Base-by-base conservation (phyloP, 257 asterid species). In the Osmanthus fragrans region DNA sequence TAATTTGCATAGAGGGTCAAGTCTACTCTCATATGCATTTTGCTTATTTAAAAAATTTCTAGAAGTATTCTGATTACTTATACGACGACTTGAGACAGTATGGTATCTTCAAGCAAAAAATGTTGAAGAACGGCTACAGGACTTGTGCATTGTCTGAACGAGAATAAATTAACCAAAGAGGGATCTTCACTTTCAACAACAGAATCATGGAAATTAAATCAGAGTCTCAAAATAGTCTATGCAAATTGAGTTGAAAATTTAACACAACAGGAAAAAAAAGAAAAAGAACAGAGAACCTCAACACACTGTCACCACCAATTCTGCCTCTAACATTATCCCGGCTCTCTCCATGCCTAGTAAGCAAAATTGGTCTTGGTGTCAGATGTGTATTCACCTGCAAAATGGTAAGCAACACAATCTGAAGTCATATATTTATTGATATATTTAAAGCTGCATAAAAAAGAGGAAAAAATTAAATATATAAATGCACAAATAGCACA, bases 311-410 rank as follows among this genome's bases (percentile, higher is more conserved):
- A 78, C 99, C 99, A 36, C 98, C 99, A 79, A 93, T 96, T 81
- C 98, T 93, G 76, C 94, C 96, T 91, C 98, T 90, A 81, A 96
- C 98, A 87, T 96, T 96, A 81, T 90, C 86, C 64, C 84, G 87
- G 88, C 99, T 96, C 90, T 96, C 99, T 77, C 99, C 99, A 77
- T 96, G 99, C 89, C 99, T 88, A 63, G 99, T 96, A 42, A 96
- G 98, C 83, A 96, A 85, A 78, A 96, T 96, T 82, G 99, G 99
- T 56, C 99, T 97, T 70, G 99, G 99, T 23, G 98, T 96, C 82
- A 96, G 89, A 86, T 96, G 99, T 58, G 98, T 93, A 81, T 96
- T 96, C 76, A 96, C 99, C 99, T 96, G 89, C 82, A 86, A 83
- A 69, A 72, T 15, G 63, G 74, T 37, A 51, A 23, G 54, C 65